Conservation (phyloP, 2,329 filamentous ascomycete species). For the Penicillium olsonii region DNA sequence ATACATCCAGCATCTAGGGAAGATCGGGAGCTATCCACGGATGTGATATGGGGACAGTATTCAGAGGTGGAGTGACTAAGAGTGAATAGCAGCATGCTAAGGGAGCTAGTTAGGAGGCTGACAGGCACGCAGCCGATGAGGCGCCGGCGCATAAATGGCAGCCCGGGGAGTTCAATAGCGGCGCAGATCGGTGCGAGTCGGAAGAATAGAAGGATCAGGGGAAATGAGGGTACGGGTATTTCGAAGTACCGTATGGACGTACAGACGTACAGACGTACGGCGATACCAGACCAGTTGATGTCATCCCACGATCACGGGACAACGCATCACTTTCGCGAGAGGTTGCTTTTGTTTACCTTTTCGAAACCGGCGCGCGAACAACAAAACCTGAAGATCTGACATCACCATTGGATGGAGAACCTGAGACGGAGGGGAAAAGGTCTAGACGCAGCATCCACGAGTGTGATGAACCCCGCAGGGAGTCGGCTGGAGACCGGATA, state of each 20-base stretch:
- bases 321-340: conserved; percentile 23
- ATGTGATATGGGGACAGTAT: conserved; percentile 3
- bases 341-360: conserved; percentile 26
- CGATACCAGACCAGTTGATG: conserved; percentile 12
- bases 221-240: background rate
- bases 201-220: conserved; percentile 8
- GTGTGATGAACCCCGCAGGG: conserved; percentile 30
- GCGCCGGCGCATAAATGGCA: conserved; percentile 11
- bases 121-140: conserved; percentile 23
- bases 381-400: background rate
- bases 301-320: conserved; percentile 28
- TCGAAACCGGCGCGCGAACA: conserved; percentile 10
- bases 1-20: conserved; percentile 2
- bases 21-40: conserved; percentile 7
- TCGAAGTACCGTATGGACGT: conserved; percentile 8
- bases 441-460: conserved; percentile 12
- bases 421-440: conserved; percentile 7
- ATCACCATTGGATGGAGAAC: conserved; percentile 15
- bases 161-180: conserved; percentile 24
- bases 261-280: conserved; percentile 1
- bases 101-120: conserved; percentile 11
- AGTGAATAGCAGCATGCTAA: conserved; percentile 4
- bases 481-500: conserved; percentile 17
- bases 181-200: conserved; percentile 23
- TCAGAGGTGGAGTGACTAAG: conserved; percentile 4